Evolutionary conservation across 768 basidiomycete species (phyloP).

Genomic region (Kwoniella sp.): DNA sequence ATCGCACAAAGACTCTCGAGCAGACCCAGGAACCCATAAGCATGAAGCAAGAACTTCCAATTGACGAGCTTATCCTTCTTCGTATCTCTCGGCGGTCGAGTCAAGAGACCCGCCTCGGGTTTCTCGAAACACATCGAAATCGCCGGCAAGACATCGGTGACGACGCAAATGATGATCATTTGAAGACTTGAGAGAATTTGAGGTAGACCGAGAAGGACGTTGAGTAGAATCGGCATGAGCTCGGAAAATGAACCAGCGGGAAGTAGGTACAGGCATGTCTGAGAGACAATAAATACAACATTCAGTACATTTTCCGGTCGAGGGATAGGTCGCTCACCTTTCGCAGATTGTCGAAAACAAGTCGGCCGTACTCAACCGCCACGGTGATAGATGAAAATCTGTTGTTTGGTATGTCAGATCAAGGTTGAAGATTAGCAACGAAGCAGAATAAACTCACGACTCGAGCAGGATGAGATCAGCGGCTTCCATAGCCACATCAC

Average conservation of each 20-base stretch:
- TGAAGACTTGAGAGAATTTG: constrained; percentile 64
- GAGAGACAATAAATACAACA: neutral
- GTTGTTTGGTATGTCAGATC: too few relatives aligned
- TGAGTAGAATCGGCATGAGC: constrained; percentile 65
- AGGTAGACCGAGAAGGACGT: constrained; percentile 65
- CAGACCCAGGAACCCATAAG: constrained; percentile 64
- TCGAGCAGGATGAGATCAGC: constrained; percentile 57
- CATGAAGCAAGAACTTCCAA: constrained; percentile 62
- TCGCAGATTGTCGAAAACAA: constrained; percentile 67
- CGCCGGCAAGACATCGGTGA: constrained; percentile 64
- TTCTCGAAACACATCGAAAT: constrained; percentile 65
- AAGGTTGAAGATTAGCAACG: too few relatives aligned
- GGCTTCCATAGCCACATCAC: constrained; percentile 58
- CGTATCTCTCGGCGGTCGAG: constrained; percentile 63
- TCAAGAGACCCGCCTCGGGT: constrained; percentile 65
- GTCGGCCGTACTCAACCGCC: constrained; percentile 56
- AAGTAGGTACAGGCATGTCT: constrained; percentile 45
- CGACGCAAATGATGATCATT: constrained; percentile 62
- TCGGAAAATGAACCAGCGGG: constrained; percentile 62
- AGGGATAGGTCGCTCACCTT: constrained; percentile 32
- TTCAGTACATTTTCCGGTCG: neutral
- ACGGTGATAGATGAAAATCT: constrained; percentile 57
- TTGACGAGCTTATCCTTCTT: constrained; percentile 65
- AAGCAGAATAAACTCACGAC: constrained; percentile 25
- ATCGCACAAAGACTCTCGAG: constrained; percentile 61